A percentile compares a stretch with the other conserved stretches of the same genome.
phyloP scores from a whole-genome alignment of 257 asterid species.

The Penstemon davidsonii region DNA sequence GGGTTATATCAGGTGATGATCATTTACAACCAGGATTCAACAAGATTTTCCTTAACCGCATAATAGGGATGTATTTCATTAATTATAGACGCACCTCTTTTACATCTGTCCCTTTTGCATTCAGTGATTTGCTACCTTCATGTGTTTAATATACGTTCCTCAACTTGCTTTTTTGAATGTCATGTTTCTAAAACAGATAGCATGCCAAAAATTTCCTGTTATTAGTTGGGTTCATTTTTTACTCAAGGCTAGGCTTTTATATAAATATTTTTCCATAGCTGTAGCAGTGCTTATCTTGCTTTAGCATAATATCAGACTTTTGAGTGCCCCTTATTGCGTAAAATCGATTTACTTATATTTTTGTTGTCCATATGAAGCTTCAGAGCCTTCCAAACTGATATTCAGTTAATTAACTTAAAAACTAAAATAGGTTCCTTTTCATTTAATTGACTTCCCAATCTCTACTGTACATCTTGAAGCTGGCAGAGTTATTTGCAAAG shows the following conservation, averaged over 20 bases:
- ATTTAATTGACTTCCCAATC: constrained; percentile 26
- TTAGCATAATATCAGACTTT: neutral
- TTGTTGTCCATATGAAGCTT: constrained; percentile 13
- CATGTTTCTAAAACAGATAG: constrained; percentile 3
- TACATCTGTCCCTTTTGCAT: constrained; percentile 1
- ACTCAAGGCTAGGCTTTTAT: neutral
- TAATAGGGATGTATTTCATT: constrained; percentile 6
- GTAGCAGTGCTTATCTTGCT: no score
- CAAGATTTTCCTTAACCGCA: constrained; percentile 5
- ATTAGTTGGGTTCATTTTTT: constrained; percentile 4
- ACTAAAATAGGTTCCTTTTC: constrained; percentile 21
- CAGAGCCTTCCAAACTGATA: constrained; percentile 8
- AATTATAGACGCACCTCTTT: constrained; percentile 4
- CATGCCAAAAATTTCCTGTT: constrained; percentile 10
- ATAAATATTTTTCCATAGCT: no score
- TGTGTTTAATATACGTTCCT: neutral
- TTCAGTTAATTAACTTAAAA: constrained; percentile 9
- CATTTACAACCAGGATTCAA: constrained; percentile 9
- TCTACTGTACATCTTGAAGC: constrained; percentile 46
- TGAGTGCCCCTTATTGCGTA: constrained; percentile 7
- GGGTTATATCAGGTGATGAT: constrained; percentile 16
- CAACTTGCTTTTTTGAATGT: neutral
- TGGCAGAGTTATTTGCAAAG: constrained; percentile 89
- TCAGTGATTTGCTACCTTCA: constrained; percentile 1
- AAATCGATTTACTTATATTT: neutral